Evolutionary conservation across 2,329 filamentous ascomycete genomes (phyloP).

Genomic region (Nemania sp.): DNA sequence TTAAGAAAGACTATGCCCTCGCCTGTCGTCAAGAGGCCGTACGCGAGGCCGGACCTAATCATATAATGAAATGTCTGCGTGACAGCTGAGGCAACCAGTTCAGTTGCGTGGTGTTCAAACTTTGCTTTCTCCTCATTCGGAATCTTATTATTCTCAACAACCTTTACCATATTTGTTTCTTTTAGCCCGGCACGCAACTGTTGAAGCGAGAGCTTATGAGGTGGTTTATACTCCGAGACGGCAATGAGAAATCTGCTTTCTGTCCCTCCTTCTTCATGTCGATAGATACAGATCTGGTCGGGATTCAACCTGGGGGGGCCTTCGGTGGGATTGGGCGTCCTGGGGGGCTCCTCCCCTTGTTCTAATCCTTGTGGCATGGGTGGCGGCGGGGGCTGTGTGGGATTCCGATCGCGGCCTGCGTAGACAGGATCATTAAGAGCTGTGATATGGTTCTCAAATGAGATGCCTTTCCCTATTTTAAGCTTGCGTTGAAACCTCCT

Average conservation of each 20-base stretch:
- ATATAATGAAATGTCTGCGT: slow-evolving; percentile 57
- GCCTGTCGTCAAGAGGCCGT: slow-evolving; percentile 49
- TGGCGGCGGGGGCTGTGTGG: background rate
- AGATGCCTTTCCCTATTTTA: slow-evolving; percentile 34
- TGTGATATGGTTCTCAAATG: slow-evolving; percentile 41
- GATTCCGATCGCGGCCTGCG: slow-evolving; percentile 5
- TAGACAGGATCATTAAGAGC: slow-evolving; percentile 35
- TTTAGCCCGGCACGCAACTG: slow-evolving; percentile 50
- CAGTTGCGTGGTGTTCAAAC: slow-evolving; percentile 10
- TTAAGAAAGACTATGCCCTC: slow-evolving; percentile 51
- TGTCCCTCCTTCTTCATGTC: slow-evolving; percentile 11
- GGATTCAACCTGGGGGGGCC: slow-evolving; percentile 31
- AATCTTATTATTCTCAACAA: slow-evolving; percentile 35
- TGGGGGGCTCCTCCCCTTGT: background rate
- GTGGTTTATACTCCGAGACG: slow-evolving; percentile 52
- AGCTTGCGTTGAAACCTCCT: slow-evolving; percentile 28
- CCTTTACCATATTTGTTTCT: slow-evolving; percentile 47
- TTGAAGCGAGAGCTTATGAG: slow-evolving; percentile 49
- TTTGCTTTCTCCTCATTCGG: slow-evolving; percentile 4
- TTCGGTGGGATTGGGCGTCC: slow-evolving; percentile 6
- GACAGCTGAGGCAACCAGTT: slow-evolving; percentile 44
- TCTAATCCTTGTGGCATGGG: slow-evolving; percentile 3
- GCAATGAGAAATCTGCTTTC: slow-evolving; percentile 36
- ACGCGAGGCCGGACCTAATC: slow-evolving; percentile 50
- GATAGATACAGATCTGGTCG: slow-evolving; percentile 42